Conservation (phyloP, 306 rosid genomes). For the Amphicarpaea edgeworthii region DNA sequence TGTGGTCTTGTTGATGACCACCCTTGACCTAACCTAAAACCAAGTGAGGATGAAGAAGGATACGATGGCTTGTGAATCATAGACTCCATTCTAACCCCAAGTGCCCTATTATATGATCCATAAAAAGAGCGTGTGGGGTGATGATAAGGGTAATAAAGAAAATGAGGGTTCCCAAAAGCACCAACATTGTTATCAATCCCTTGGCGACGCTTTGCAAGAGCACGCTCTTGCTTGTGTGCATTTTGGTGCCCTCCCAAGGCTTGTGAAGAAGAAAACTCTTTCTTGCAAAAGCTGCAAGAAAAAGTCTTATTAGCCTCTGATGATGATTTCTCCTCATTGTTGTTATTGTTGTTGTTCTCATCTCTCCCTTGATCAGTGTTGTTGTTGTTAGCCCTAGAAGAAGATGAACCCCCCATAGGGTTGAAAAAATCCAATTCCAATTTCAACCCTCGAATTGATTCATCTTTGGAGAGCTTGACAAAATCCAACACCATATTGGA, state of each 20-base stretch:
- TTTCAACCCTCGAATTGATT: slow-evolving; percentile 9
- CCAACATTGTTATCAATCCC: slow-evolving; percentile 50
- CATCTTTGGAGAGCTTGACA: slow-evolving; percentile 50
- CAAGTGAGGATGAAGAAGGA: slow-evolving; percentile 41
- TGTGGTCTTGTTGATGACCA: slow-evolving; percentile 46
- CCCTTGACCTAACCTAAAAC: slow-evolving; percentile 31
- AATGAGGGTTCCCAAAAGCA: slow-evolving; percentile 39
- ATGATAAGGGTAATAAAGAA: slow-evolving; percentile 55
- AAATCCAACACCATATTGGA: slow-evolving; percentile 48
- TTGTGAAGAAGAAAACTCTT: slow-evolving; percentile 77
- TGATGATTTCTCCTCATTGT: background rate
- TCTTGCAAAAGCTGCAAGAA: slow-evolving; percentile 74
- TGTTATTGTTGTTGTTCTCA: slow-evolving; percentile 4
- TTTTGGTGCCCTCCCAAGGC: slow-evolving; percentile 91
- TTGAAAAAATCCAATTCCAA: slow-evolving; percentile 50
- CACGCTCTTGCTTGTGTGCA: slow-evolving; percentile 83
- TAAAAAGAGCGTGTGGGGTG: slow-evolving; percentile 41
- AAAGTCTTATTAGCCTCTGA: slow-evolving; percentile 53
- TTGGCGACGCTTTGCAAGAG: slow-evolving; percentile 69
- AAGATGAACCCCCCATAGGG: slow-evolving; percentile 24
- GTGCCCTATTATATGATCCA: slow-evolving; percentile 53
- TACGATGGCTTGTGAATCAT: slow-evolving; percentile 67
- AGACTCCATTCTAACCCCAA: slow-evolving; percentile 67
- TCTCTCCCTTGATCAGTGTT: background rate
- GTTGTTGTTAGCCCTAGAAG: slow-evolving; percentile 15